Conservation (phyloP, 345 rosid species). For the Syzygium aqueum region DNA sequence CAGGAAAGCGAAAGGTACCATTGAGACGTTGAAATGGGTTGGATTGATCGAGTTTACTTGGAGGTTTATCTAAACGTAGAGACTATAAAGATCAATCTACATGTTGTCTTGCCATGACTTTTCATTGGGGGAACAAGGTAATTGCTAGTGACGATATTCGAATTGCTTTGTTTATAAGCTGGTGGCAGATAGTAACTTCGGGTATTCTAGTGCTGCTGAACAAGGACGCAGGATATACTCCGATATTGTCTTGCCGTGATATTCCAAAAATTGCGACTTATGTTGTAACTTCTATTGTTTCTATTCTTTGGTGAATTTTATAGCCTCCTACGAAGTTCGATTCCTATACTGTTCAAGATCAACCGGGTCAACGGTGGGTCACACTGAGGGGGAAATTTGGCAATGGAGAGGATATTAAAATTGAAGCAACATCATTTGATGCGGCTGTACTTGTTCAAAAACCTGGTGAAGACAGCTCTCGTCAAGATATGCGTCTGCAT, state of each 20-base stretch:
- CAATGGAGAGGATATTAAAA: constrained; percentile 33
- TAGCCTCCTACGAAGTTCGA: constrained; percentile 44
- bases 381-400: constrained; percentile 36
- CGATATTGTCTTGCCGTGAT: background rate
- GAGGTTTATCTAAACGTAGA: background rate
- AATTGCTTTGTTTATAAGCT: background rate
- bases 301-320: background rate
- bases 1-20: background rate
- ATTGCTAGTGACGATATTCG: background rate
- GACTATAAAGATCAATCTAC: background rate
- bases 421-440: constrained; percentile 66
- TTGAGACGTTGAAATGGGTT: background rate
- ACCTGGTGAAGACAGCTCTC: constrained; percentile 36
- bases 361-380: constrained; percentile 45
- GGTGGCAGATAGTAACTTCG: background rate
- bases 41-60: background rate
- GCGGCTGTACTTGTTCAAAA: constrained; percentile 37
- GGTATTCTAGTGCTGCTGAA: background rate
- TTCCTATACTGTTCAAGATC: constrained; percentile 48
- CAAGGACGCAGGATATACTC: background rate
- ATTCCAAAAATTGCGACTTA: background rate
- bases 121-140: background rate
- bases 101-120: background rate
- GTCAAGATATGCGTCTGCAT: constrained; percentile 38
- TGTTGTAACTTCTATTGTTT: background rate